Conservation (phyloP, 495 filamentous ascomycete species). For the Hypoxylon trugodes region DNA sequence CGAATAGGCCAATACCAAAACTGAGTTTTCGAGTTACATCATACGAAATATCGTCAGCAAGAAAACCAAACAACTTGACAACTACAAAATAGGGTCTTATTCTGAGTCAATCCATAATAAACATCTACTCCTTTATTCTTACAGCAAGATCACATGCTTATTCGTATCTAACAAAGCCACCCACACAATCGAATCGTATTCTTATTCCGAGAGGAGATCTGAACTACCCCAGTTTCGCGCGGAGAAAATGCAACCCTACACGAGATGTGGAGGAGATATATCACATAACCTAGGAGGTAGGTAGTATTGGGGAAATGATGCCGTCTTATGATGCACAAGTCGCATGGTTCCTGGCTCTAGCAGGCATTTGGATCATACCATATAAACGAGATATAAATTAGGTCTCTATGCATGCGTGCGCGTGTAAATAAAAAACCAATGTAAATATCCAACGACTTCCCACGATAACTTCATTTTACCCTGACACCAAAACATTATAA, state of each 20-base stretch:
- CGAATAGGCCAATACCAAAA: too few relatives aligned
- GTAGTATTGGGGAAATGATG: background rate
- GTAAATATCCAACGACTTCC: background rate
- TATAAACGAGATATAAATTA: background rate
- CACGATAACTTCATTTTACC: background rate
- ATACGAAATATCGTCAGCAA: too few relatives aligned
- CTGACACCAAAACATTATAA: background rate
- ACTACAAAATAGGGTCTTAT: background rate
- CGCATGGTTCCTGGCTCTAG: background rate
- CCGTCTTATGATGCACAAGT: background rate
- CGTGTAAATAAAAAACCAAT: background rate
- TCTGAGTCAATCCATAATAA: too few relatives aligned
- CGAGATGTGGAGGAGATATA: background rate
- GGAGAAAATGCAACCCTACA: slow-evolving; percentile 4
- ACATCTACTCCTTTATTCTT: too few relatives aligned
- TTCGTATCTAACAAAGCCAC: background rate
- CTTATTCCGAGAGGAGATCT: background rate
- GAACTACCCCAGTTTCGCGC: background rate
- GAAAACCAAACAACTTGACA: background rate
- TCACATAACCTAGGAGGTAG: background rate
- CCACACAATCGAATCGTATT: background rate
- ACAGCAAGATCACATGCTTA: too few relatives aligned
- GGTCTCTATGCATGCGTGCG: too few relatives aligned
- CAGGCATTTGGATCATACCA: slow-evolving; percentile 9
- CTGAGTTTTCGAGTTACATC: too few relatives aligned